Evolutionary conservation across 2,329 filamentous ascomycete species (phyloP).

Genomic region (Xylariaceae sp.): DNA sequence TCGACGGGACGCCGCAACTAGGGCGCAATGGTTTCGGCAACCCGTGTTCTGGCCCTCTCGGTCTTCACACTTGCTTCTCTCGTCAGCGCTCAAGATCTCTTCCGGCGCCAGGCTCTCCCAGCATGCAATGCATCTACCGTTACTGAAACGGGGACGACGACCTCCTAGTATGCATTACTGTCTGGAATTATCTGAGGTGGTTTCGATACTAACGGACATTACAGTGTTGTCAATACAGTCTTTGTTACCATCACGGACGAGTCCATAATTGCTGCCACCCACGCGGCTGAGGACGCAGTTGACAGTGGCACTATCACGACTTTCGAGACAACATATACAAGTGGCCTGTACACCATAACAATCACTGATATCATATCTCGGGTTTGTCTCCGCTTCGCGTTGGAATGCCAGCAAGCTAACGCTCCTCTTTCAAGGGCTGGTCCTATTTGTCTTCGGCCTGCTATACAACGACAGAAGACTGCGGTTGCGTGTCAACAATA

Average conservation of each 20-base stretch:
- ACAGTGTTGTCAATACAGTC: neutral
- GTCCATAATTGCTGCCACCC: too few relatives aligned
- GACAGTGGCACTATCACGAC: too few relatives aligned
- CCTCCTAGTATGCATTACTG: slow-evolving; percentile 11
- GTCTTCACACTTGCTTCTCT: slow-evolving; percentile 15
- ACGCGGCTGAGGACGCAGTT: too few relatives aligned
- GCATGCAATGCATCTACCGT: slow-evolving; percentile 8
- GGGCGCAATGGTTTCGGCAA: slow-evolving; percentile 17
- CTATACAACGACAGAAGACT: neutral
- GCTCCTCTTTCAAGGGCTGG: too few relatives aligned
- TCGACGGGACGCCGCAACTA: neutral
- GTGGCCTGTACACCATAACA: too few relatives aligned
- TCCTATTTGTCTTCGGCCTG: slow-evolving; percentile 2
- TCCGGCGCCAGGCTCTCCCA: slow-evolving; percentile 5
- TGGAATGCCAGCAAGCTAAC: too few relatives aligned
- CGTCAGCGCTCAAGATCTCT: slow-evolving; percentile 12
- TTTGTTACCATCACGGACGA: slow-evolving; percentile 1
- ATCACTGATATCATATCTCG: neutral
- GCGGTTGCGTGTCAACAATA: neutral
- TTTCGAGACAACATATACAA: too few relatives aligned
- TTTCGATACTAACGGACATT: neutral
- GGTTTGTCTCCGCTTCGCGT: neutral
- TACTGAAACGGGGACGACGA: slow-evolving; percentile 14
- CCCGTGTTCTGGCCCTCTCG: slow-evolving; percentile 13
- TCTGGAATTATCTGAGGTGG: slow-evolving; percentile 5